Percentiles rank a stretch among this genome's conserved stretches.
Conservation (phyloP, 129 eudicot genomes). For the Tagetes erecta region DNA sequence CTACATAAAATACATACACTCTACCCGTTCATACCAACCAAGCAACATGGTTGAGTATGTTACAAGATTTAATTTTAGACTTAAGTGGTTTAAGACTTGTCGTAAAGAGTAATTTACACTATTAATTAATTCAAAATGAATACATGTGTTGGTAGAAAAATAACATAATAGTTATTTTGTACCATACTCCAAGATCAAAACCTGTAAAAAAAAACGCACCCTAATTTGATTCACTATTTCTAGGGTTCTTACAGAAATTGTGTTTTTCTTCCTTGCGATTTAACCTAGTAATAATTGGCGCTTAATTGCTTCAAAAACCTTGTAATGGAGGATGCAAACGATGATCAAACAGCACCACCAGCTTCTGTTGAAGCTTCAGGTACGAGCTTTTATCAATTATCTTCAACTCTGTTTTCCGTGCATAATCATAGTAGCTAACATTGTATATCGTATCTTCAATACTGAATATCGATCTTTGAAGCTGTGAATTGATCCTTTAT, state of each 20-base stretch:
- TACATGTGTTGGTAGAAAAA: too few relatives aligned
- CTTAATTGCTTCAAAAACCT: slow-evolving; percentile 13
- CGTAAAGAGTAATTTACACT: too few relatives aligned
- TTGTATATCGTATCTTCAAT: background rate
- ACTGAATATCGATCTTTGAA: background rate
- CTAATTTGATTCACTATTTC: background rate
- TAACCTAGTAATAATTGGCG: background rate
- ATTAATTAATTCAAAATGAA: too few relatives aligned
- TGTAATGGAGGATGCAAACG: slow-evolving; percentile 19
- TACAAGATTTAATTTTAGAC: too few relatives aligned
- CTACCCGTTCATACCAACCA: too few relatives aligned
- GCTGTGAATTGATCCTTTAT: background rate
- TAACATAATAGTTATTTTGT: too few relatives aligned
- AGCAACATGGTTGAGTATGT: too few relatives aligned
- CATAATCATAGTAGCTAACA: background rate
- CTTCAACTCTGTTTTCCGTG: background rate
- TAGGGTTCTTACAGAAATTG: slow-evolving; percentile 28
- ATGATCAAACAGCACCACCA: slow-evolving; percentile 22
- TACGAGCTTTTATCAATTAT: slow-evolving; percentile 14
- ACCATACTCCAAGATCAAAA: background rate
- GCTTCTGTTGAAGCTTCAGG: slow-evolving; percentile 31
- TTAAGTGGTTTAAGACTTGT: too few relatives aligned
- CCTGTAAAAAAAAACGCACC: background rate
- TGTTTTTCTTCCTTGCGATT: background rate
- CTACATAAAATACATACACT: too few relatives aligned